Base-by-base conservation (phyloP, 2,329 filamentous ascomycete genomes). In the Endoconidiophora polonica region DNA sequence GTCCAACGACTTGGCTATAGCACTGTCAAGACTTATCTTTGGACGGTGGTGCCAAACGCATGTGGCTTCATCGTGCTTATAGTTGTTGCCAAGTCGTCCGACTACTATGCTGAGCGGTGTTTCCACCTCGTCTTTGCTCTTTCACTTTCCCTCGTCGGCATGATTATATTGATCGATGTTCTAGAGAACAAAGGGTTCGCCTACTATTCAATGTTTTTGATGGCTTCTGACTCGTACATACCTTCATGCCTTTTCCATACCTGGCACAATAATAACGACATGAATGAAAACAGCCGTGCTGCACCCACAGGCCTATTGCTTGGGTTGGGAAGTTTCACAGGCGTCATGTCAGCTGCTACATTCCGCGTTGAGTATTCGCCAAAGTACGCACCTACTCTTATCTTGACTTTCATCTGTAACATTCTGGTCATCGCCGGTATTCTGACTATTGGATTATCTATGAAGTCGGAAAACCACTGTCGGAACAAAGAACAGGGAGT, bases 181-280 rank as follows among this genome's bases (percentile, higher is more conserved):
- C 52, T 67, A 1, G 39, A 58, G 1, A 58, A 71, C 54, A 65
- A 67, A 45, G 66, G 58, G 0, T 62, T 70, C 0, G 67, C 68
- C 2, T 74, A 73, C 50, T 73, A 73, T 54, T 68, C 70, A 0
- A 69, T 66, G 52, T 73, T 73, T 51, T 59, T 73, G 2, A 59
- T 73, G 48, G 66, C 67, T 1, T 56, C 60, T 0, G 66, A 66
- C 20, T 62, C 68, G 1, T 73, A 71, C 54, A 69, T 70, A 12
- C 66, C 68, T 0, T 66, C 63, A 3, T 66, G 65, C 48, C 58
- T 73, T n/a, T 64, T 72, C 3, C 65, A 72, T 53, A 63, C 63
- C 1, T 71, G 71, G 70, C 63, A 72, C 52, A 73, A 73, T 50
- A 73, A 72, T 54, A 73, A 74, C 56, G 72, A 70, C 40, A 58